Evolutionary conservation across 139 green algal genomes (phyloP), one percentile per base, ranked within the genome.

Genomic region (Haematococcus lacustris): DNA sequence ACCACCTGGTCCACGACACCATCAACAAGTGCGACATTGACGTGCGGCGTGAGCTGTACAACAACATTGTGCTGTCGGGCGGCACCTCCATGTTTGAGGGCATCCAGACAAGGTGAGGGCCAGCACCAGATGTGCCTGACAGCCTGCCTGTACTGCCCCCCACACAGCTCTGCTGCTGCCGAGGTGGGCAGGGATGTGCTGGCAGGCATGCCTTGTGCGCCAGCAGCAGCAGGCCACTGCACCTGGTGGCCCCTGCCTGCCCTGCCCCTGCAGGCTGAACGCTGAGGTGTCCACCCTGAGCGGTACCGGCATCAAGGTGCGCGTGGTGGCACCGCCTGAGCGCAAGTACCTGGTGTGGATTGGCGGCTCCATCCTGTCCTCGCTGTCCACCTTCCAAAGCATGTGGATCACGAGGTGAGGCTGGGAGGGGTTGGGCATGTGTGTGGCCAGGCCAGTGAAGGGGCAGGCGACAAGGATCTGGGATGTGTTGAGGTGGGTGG

Each of bases 321-420:
- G 92, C 77, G 88, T 89, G 34, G 76, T 86, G 60, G 82, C 85
- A 2, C 78, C 78, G 0, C 77, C 79, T 25, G 79, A 97, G 89
- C 83, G 93, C 68, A 97, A 96, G 85, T 97, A 93, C 85, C 88
- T 79, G 35, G 92, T 97, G 62, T 98, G 91, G 92, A 97, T 97
- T 64, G 92, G 93, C 68, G 93, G 93, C 62, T 97, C 91, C 68
- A 94, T 97, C 68, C 85, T 98, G 33, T 90, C 93, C 2, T 93
- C 85, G 1, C 85, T 97, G 38, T 93, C 88, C 70, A 94, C 91
- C 38, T 98, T 98, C 85, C 85, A 94, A 71, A 81, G 89, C 71
- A 92, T 93, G 89, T 95, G 90, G 85, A 89, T 96, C 75, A 71
- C 82, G 86, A 87, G 82, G 82, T n/a, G n/a, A n/a, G n/a, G n/a